phyloP scores from a whole-genome alignment of 108 stramenopile genomes.

The Discostella pseudostelligera region DNA sequence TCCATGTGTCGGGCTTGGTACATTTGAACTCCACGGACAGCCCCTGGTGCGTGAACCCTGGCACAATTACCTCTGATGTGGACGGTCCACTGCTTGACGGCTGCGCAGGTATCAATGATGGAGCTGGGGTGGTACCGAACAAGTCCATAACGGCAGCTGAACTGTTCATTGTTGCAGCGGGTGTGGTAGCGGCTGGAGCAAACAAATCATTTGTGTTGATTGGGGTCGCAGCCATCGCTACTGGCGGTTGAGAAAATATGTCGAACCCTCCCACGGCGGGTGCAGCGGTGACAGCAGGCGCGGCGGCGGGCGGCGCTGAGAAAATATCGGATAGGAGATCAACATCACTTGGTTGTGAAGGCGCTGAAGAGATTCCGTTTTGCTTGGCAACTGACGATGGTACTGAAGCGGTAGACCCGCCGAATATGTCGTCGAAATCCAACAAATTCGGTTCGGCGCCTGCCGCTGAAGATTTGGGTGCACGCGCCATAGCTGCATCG shows the following conservation, averaged over 20 bases:
- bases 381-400: slow-evolving; percentile 25
- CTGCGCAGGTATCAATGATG: slow-evolving; percentile 31
- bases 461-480: slow-evolving; percentile 27
- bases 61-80: slow-evolving; percentile 54
- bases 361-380: slow-evolving; percentile 42
- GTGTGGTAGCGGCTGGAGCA: slow-evolving; percentile 41
- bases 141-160: slow-evolving; percentile 42
- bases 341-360: slow-evolving; percentile 63
- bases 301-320: slow-evolving; percentile 59
- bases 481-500: slow-evolving; percentile 11
- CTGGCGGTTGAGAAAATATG: slow-evolving; percentile 40
- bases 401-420: slow-evolving; percentile 44
- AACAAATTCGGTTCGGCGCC: slow-evolving; percentile 70
- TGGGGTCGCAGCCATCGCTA: slow-evolving; percentile 31
- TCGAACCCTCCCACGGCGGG: slow-evolving; percentile 51
- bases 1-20: slow-evolving; percentile 78
- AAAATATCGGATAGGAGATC: slow-evolving; percentile 92
- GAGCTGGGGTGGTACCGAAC: slow-evolving; percentile 53
- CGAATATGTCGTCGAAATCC: slow-evolving; percentile 94
- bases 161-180: slow-evolving; percentile 15
- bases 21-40: slow-evolving; percentile 86
- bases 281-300: slow-evolving; percentile 40
- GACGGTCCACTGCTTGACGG: slow-evolving; percentile 35
- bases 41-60: slow-evolving; percentile 70
- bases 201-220: slow-evolving; percentile 60